Base-by-base conservation (phyloP, 805 yeast species). In the Saturnispora hagleri region DNA sequence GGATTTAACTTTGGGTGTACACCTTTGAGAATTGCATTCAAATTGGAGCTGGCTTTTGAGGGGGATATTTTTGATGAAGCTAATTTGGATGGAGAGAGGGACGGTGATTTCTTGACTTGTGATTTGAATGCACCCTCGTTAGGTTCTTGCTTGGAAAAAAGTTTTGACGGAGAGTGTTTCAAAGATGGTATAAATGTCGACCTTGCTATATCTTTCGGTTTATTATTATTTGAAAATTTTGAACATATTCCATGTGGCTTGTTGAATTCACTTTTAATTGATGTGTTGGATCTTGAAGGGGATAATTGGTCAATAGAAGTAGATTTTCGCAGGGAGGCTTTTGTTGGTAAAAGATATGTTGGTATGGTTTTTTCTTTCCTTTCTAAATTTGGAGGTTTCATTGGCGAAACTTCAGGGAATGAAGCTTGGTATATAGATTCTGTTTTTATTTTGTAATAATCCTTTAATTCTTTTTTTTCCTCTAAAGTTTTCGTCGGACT, bases 401-500 rank as follows among this genome's bases (percentile, higher is more conserved):
- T 36, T 36, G 52, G 43, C 13, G 35, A 9, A 12, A 20, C 22
- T 13, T 35, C 22, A 26, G 44, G 24, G 13, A 13, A 5, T 24
- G 43, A 44, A 13, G 4, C 24, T 27, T 28, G 40, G 33, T 34
- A 17, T 17, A n/a, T n/a, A n/a, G 45, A 28, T 42, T 50, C 43
- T 7, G 33, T 28, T 38, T 40, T 51, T 3, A 18, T 13, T 35
- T 43, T 33, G 24, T 62, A 62, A 31, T 55, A 59, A 10, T 57
- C 58, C 53, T 58, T 57, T 22, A 62, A 53, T 28, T 54, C 53
- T 22, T 59, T 54, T 35, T 59, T 62, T 41, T 63, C 65, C 13
- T 48, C 54, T 9, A 55, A 53, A 3, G 65, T 52, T 47, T 62
- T 59, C 4, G 69, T 65, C 3, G 69, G 69, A 49, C 67, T 63